Evolutionary conservation across 2,329 filamentous ascomycete species (phyloP).

Genomic region (Fusarium setosum): DNA sequence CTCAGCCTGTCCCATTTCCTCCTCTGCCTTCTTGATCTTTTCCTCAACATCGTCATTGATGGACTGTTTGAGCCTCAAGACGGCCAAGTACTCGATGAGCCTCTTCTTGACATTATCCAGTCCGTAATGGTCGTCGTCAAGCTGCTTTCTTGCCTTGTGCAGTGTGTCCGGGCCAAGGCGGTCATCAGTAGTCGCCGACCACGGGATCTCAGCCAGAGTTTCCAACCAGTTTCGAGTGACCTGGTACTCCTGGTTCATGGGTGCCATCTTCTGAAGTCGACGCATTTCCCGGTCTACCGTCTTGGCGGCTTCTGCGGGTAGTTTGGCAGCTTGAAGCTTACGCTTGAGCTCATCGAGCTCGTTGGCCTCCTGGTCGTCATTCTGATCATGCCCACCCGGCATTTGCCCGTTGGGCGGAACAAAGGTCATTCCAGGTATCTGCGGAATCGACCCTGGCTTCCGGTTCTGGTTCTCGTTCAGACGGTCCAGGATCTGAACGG

Average conservation of each 20-base stretch:
- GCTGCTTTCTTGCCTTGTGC: constrained; percentile 82
- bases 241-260: constrained; percentile 94
- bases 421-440: constrained; percentile 55
- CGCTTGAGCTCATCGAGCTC: constrained; percentile 94
- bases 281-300: constrained; percentile 92
- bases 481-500: constrained; percentile 71
- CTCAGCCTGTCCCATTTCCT: constrained; percentile 60
- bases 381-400: constrained; percentile 60
- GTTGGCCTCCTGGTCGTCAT: constrained; percentile 84
- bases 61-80: constrained; percentile 93
- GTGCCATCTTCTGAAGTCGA: constrained; percentile 93
- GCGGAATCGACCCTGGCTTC: constrained; percentile 45
- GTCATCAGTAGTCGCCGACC: constrained; percentile 87
- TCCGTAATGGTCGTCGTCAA: constrained; percentile 96
- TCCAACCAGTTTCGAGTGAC: constrained; percentile 95
- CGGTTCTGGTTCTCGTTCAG: constrained; percentile 53
- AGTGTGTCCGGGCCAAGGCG: constrained; percentile 85
- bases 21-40: constrained; percentile 77
- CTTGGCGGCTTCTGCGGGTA: constrained; percentile 87
- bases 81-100: constrained; percentile 92
- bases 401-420: constrained; percentile 48
- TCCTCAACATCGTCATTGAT: constrained; percentile 86
- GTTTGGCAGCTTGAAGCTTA: constrained; percentile 82
- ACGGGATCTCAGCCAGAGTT: constrained; percentile 93
- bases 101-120: constrained; percentile 98